Base-by-base conservation (phyloP, 805 yeast species). In the Komagataella phaffii region DNA sequence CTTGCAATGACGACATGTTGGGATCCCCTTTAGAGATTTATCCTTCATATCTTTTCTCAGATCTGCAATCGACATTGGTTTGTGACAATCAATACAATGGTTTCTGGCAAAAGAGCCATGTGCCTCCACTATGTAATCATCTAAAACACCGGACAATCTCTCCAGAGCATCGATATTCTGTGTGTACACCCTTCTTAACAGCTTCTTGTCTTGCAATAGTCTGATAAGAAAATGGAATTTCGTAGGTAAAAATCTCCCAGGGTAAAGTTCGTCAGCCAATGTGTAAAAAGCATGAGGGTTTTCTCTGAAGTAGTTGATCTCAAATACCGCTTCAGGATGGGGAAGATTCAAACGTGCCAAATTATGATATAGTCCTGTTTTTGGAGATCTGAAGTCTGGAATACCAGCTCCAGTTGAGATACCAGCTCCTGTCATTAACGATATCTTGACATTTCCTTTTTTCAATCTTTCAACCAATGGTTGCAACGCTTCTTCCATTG, bases 101-200 rank as follows among this genome's bases (percentile, higher is more conserved):
- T 84, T 85, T 1, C 63, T 65, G 1, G 93, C 95, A 74, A 91
- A 91, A 2, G 96, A 87, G 0, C 99, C 99, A 65, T 91, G 98
- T 0, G 98, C 98, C 61, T 89, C 96, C 0, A 91, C 83, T 2
- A 91, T 72, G 53, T 67, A 72, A 12, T 81, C 80, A 17, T 71
- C 79, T 1, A 69, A 61, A 2, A 91, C 77, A 0, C 96, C 96
- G 0, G 96, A 93, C 17, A 84, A 69, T 57, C 95, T 73, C 62
- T 91, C 99, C 55, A 91, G 70, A 0, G 96, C 89, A 62, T 91
- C 98, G 49, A 91, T 90, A 62, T 91, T 91, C 63, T 91, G 98
- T 0, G 97, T 88, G 63, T 87, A 91, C 8, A 90, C 80, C 52
- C 97, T 70, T 47, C 77, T 69, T 57, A 91, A 67, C 45, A 70